Percentiles rank a stretch among this genome's conserved stretches.
Conservation (phyloP, 2,329 filamentous ascomycete species). For the Plectosphaerella plurivora region DNA sequence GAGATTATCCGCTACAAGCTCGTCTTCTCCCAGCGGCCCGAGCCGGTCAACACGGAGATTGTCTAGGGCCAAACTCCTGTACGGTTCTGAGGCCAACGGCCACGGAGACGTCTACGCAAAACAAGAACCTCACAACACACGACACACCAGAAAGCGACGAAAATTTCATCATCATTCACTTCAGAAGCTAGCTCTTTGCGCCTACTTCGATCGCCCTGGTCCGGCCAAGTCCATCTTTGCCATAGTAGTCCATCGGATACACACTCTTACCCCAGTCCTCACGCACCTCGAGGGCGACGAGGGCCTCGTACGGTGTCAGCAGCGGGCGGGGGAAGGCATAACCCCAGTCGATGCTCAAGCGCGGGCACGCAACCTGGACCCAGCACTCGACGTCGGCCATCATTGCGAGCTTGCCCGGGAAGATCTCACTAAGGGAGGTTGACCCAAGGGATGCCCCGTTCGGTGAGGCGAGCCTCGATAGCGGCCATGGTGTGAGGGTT, state of each 20-base stretch:
- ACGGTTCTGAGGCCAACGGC: background rate
- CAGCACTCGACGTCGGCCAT: constrained; percentile 95
- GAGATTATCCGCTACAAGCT: constrained; percentile 87
- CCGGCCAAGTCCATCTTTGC: constrained; percentile 81
- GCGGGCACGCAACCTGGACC: constrained; percentile 97
- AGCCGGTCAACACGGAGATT: constrained; percentile 64
- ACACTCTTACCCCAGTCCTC: constrained; percentile 72
- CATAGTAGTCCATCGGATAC: constrained; percentile 99
- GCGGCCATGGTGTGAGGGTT: constrained; percentile 89
- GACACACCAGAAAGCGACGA: background rate
- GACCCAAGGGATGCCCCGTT: constrained; percentile 72
- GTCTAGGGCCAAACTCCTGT: constrained; percentile 10
- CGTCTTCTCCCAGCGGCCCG: constrained; percentile 77
- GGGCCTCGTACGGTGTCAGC: constrained; percentile 90
- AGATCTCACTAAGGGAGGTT: constrained; percentile 91
- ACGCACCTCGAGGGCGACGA: constrained; percentile 77
- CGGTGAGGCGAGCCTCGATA: constrained; percentile 73
- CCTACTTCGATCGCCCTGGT: constrained; percentile 48
- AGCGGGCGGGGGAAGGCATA: constrained; percentile 89
- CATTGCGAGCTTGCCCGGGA: constrained; percentile 88
- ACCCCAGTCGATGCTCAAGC: constrained; percentile 97
- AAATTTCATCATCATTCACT: background rate
- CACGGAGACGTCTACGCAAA: background rate
- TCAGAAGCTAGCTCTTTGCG: background rate
- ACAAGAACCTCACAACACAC: background rate